Base-by-base conservation (phyloP, 1,284 basidiomycete species). In the Neonothopanus nambi region DNA sequence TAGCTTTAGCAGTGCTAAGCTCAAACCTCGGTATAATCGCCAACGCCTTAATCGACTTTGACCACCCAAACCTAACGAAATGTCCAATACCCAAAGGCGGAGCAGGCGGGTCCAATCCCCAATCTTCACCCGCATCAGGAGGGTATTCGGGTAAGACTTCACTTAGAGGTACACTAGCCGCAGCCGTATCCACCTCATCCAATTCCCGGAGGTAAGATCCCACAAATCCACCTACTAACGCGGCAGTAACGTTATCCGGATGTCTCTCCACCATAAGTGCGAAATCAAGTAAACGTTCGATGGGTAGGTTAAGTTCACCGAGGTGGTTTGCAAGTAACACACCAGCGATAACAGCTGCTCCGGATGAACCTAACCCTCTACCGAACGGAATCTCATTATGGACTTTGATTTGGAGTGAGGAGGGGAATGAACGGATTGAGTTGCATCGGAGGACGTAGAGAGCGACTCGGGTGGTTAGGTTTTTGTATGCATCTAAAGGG, bases 201-300 rank as follows among this genome's bases (percentile, higher is more conserved):
- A 99, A 81, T 68, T 98, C 96, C 55, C 89, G 83, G 52, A 99
- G 81, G 76, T 99, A 99, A 5, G 91, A 93, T 9, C 96, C 97
- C n/a, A 99, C 93, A 68, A 99, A 99, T 0, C 97, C 97, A 37
- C 97, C 97, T 28, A 98, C 82, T 33, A 99, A 83, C 0, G 96
- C 96, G 0, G 97, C 97, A 0, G 97, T 97, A 60, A 99, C 96
- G 69, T 99, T 99, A 74, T 99, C 97, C 7, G 97, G 97, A 70
- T 99, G 97, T 9, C 97, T 84, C 72, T 99, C 97, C 63, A 99
- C 95, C 97, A 99, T 99, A 54, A 99, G 80, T 1, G 97, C 95
- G 67, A 94, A 96, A 72, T 99, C 97, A 54, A 99, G 82, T 62
- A 97, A 77, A 26, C 97, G 84, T 48, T 80, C 81, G 28, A 72